phyloP scores from a whole-genome alignment of 257 asterid species.

The Primulina tabacum region DNA sequence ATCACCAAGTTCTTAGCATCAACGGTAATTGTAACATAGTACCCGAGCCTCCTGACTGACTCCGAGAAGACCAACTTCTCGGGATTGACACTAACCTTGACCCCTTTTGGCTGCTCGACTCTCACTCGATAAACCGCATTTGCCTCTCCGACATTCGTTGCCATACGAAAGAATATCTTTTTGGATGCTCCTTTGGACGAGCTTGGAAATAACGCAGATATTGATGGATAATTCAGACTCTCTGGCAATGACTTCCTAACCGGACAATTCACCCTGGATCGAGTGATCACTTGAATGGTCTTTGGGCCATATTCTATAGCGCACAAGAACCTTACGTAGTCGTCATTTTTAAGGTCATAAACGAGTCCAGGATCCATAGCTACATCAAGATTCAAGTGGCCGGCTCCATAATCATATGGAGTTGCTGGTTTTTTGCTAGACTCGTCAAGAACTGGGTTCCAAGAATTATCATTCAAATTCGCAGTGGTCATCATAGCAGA shows the following conservation, averaged over 20 bases:
- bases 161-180: slow-evolving; percentile 72
- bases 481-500: slow-evolving; percentile 99
- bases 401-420: slow-evolving; percentile 85
- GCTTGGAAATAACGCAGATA: slow-evolving; percentile 67
- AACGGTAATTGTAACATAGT: slow-evolving; percentile 58
- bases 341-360: slow-evolving; percentile 58
- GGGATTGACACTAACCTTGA: slow-evolving; percentile 65
- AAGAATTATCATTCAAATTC: slow-evolving; percentile 42
- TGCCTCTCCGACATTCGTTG: slow-evolving; percentile 70
- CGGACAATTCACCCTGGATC: slow-evolving; percentile 69
- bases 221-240: slow-evolving; percentile 83
- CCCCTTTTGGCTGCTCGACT: slow-evolving; percentile 78
- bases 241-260: slow-evolving; percentile 67
- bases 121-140: slow-evolving; percentile 50
- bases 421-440: slow-evolving; percentile 68
- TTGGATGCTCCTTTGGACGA: slow-evolving; percentile 42
- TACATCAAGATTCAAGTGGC: slow-evolving; percentile 71
- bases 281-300: slow-evolving; percentile 88
- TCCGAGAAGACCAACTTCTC: slow-evolving; percentile 62
- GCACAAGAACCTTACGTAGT: slow-evolving; percentile 79
- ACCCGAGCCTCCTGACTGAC: slow-evolving; percentile 50
- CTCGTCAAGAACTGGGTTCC: slow-evolving; percentile 62
- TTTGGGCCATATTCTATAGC: slow-evolving; percentile 73
- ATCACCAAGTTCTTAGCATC: slow-evolving; percentile 56
- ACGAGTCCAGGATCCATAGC: slow-evolving; percentile 97